These are phyloP conservation scores for Larix sibirica DNA, from an alignment of 83 land plant genomes.

Conservation along the genomic window DNA sequence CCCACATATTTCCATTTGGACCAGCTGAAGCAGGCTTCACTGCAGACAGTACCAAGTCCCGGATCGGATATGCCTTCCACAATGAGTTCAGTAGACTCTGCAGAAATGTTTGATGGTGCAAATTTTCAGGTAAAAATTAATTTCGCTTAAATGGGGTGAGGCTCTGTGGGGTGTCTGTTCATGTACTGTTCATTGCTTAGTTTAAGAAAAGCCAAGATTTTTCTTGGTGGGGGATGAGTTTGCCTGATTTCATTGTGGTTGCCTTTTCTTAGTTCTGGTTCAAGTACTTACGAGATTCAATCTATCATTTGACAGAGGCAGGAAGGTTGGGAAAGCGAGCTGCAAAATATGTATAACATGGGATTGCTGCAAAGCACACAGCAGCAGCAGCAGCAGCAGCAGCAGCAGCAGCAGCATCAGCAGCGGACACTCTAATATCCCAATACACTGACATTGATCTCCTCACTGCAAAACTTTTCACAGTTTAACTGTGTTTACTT, in stretches of 20 bases:
- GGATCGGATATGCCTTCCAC: conserved; percentile 10
- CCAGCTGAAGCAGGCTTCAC: background rate
- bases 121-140: conserved; percentile 8
- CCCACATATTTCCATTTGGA: conserved; percentile 1
- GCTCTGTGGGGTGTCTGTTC: too few relatives aligned
- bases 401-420: background rate
- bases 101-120: conserved; percentile 14
- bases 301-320: conserved; percentile 8
- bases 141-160: too few relatives aligned
- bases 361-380: conserved; percentile 3
- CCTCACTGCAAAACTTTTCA: conserved; percentile 10
- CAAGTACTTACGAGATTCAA: background rate
- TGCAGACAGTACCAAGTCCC: conserved; percentile 7
- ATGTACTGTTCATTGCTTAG: too few relatives aligned
- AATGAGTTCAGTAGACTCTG: background rate
- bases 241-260: background rate
- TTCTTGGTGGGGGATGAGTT: background rate
- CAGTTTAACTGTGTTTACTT: conserved; percentile 1
- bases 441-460: conserved; percentile 15
- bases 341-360: conserved; percentile 13
- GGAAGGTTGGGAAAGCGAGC: background rate
- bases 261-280: background rate
- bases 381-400: conserved; percentile 6
- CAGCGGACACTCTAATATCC: conserved; percentile 9
- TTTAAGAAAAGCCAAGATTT: background rate